Base-by-base conservation (phyloP, 75 land plant genomes). In the Sequoia sempervirens region DNA sequence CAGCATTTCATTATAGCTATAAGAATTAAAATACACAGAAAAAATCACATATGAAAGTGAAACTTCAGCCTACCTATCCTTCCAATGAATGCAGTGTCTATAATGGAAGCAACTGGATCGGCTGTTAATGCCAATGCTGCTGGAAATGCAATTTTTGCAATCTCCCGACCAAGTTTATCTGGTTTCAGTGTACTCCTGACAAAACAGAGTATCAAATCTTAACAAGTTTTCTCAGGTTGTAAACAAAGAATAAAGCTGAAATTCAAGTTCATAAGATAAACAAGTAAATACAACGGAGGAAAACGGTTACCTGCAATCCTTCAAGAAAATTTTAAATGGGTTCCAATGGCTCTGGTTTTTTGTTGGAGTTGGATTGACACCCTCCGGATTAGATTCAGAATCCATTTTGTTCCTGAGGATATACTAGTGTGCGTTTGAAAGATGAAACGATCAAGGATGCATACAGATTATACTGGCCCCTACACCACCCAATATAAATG, bases 61-160 rank as follows among this genome's bases (percentile, higher is more conserved):
- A 69, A 34, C 53, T 53, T 15, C 11, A 34, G 32, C 53, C 10
- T 85, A 96, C 96, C 99, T 83, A 95, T 80, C 69, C 84, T 88
- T 23, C 97, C 97, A 61, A 96, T 90, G 83, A 94, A 96, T 79
- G 92, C 94, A 15, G 95, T 96, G 84, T 96, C 96, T 70, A 96
- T 89, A n/a, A 96, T 80, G 70, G 97, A 96, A 28, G 97, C 94
- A 85, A 96, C 86, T 30, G 97, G 97, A 85, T 96, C 96, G 28
- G 97, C 96, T 46, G 97, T 90, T 70, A 96, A 79, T 46, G 94
- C 96, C 58, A 94, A 28, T 37, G 89, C 90, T 70, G 96, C 97
- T 54, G 97, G 97, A 43, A 96, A 70, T 46, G 96, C 94, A 68
- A 96, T 92, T 26, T 82, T 78, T 20, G 88, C 87, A 82, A 96